phyloP scores from a whole-genome alignment of 2,329 filamentous ascomycete genomes.

The Pyrenophora seminiperda region DNA sequence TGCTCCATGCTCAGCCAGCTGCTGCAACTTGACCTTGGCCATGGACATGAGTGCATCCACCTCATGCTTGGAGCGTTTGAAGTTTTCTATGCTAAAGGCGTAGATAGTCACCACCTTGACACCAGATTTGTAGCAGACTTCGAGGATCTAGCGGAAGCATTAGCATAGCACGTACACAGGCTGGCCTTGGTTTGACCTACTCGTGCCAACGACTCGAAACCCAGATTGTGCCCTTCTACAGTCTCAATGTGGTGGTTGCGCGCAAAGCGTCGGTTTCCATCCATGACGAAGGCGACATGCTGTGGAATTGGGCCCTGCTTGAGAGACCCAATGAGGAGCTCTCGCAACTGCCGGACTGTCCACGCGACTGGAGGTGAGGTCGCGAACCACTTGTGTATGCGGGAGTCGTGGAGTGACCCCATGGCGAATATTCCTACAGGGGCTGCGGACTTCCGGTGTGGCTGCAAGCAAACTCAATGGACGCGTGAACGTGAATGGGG shows the following conservation, averaged over 20 bases:
- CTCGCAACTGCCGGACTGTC: slow-evolving; percentile 76
- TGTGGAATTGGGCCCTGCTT: slow-evolving; percentile 90
- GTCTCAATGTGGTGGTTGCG: slow-evolving; percentile 91
- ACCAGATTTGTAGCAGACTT: slow-evolving; percentile 97
- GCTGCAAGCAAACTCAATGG: not conserved
- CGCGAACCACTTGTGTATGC: slow-evolving; percentile 75
- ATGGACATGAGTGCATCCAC: slow-evolving; percentile 97
- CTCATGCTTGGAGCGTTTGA: slow-evolving; percentile 94
- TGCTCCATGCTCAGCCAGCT: slow-evolving; percentile 91
- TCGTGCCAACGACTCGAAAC: slow-evolving; percentile 90
- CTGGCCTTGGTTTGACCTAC: slow-evolving; percentile 55
- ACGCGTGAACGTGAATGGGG: not conserved
- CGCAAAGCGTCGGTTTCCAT: slow-evolving; percentile 93
- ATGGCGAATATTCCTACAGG: slow-evolving; percentile 30
- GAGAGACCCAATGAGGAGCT: slow-evolving; percentile 84
- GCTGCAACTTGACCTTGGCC: slow-evolving; percentile 91
- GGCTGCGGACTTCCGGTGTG: slow-evolving; percentile 12
- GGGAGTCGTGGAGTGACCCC: slow-evolving; percentile 63
- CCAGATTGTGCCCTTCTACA: slow-evolving; percentile 91
- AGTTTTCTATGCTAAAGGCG: slow-evolving; percentile 98
- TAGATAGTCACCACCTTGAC: slow-evolving; percentile 98
- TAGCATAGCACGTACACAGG: slow-evolving; percentile 41
- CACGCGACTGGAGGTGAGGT: slow-evolving; percentile 92
- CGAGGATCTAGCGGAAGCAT: slow-evolving; percentile 67
- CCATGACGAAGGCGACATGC: slow-evolving; percentile 99